These are phyloP conservation scores for Oryza coarctata DNA, from an alignment of 176 grass and related monocot species.

Conservation along the genomic window DNA sequence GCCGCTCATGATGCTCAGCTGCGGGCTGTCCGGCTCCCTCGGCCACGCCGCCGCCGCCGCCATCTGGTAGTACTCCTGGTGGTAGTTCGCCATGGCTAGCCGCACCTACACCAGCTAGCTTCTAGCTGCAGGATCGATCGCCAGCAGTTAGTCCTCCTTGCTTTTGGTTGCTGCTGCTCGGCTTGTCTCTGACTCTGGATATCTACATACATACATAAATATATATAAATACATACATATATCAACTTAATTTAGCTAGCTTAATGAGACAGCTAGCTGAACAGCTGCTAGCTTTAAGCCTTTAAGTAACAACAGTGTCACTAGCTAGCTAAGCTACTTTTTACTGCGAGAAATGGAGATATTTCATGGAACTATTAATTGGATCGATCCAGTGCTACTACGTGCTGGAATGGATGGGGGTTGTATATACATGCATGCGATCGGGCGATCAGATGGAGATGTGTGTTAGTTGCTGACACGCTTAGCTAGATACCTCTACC, in stretches of 20 bases:
- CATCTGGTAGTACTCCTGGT: constrained; percentile 34
- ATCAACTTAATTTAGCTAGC: not conserved
- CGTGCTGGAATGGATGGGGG: not conserved
- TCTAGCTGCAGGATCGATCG: not conserved
- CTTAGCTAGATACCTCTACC: not conserved
- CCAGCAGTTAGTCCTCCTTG: not conserved
- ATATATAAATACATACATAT: no score
- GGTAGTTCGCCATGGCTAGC: constrained; percentile 41
- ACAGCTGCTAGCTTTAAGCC: not conserved
- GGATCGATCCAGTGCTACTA: not conserved
- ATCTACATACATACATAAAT: not conserved
- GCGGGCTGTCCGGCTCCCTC: constrained; percentile 59
- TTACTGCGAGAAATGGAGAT: not conserved
- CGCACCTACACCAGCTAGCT: not conserved
- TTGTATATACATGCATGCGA: not conserved
- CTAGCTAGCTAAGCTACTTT: not conserved
- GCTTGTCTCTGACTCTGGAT: not conserved
- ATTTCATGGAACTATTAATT: constrained; percentile 27
- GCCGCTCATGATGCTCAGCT: constrained; percentile 47
- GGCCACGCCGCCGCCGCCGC: constrained; percentile 25
- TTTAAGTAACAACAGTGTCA: not conserved
- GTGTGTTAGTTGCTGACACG: not conserved
- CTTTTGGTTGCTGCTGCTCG: not conserved
- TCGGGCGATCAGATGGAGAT: not conserved
- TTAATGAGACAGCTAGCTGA: not conserved